Percentiles rank a stretch among this genome's conserved stretches.
These are phyloP conservation scores for Leucosporidium scottii DNA, from an alignment of 768 basidiomycete genomes.

Conservation along the genomic window DNA sequence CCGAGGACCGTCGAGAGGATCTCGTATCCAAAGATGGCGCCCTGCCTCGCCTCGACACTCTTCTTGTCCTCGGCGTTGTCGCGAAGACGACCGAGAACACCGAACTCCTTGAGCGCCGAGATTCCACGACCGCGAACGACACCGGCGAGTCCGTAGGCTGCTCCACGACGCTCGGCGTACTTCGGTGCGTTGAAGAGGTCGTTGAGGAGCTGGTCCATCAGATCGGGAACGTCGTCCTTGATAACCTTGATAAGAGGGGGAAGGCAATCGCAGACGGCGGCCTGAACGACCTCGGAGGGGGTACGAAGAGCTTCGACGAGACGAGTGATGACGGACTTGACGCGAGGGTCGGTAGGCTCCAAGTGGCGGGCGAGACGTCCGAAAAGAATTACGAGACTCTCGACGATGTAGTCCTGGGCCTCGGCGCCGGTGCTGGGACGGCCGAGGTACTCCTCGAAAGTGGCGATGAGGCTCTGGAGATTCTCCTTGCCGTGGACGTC, in stretches of 20 bases:
- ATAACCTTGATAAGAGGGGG: conserved; percentile 74
- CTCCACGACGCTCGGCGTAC: conserved; percentile 91
- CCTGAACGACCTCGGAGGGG: conserved; percentile 91
- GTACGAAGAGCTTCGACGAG: conserved; percentile 85
- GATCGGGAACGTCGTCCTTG: conserved; percentile 52
- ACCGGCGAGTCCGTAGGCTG: conserved; percentile 92
- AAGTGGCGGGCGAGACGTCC: conserved; percentile 87
- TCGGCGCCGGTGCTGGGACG: conserved; percentile 44
- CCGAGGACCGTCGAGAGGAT: conserved; percentile 79
- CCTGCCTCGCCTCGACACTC: conserved; percentile 75
- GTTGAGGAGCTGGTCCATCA: conserved; percentile 70
- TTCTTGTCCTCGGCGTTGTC: conserved; percentile 83
- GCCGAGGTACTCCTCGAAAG: conserved; percentile 72
- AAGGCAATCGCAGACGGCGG: conserved; percentile 91
- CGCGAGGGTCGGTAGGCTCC: conserved; percentile 63
- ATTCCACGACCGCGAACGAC: conserved; percentile 87
- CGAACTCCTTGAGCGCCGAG: conserved; percentile 71
- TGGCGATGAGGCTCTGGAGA: conserved; percentile 64
- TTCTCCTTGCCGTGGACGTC: conserved; percentile 70
- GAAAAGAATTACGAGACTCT: conserved; percentile 88
- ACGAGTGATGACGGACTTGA: conserved; percentile 73
- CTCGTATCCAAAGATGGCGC: conserved; percentile 90
- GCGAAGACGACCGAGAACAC: conserved; percentile 64
- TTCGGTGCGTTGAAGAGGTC: conserved; percentile 71
- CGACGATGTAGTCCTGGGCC: conserved; percentile 78